Conservation (phyloP, 164 flowering plant species). For the Akebia trifoliata region DNA sequence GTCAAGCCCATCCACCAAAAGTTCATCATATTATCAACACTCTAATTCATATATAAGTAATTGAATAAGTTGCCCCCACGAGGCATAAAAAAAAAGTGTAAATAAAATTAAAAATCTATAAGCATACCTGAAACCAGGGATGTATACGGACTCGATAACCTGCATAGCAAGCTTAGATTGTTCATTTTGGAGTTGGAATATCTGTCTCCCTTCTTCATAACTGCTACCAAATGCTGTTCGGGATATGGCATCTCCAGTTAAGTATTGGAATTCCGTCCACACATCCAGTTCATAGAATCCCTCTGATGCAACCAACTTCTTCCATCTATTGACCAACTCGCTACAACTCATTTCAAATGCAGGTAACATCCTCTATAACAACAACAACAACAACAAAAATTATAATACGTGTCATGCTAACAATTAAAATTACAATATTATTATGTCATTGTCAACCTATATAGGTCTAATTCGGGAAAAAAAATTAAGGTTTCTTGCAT, state of each 20-base stretch:
- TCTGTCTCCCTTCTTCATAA: conserved; percentile 17
- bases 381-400: not conserved
- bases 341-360: conserved; percentile 11
- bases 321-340: conserved; percentile 21
- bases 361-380: conserved; percentile 17
- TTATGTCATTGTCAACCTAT: not conserved
- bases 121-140: conserved; percentile 18
- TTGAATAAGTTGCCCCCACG: too few species aligned
- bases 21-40: too few species aligned
- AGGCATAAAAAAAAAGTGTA: not conserved
- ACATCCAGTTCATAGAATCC: conserved; percentile 22
- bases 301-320: not conserved
- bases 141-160: conserved; percentile 7
- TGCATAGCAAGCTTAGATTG: conserved; percentile 11
- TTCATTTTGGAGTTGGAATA: conserved; percentile 22
- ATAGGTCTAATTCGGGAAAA: not conserved
- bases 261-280: conserved; percentile 5
- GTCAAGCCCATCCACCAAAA: too few species aligned
- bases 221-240: conserved; percentile 19
- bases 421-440: too few species aligned
- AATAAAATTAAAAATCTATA: not conserved
- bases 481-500: too few species aligned
- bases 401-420: too few species aligned
- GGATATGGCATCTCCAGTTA: too few species aligned
- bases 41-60: too few species aligned